Base-by-base conservation (phyloP, 805 yeast species). In the Yueomyces sinensis region DNA sequence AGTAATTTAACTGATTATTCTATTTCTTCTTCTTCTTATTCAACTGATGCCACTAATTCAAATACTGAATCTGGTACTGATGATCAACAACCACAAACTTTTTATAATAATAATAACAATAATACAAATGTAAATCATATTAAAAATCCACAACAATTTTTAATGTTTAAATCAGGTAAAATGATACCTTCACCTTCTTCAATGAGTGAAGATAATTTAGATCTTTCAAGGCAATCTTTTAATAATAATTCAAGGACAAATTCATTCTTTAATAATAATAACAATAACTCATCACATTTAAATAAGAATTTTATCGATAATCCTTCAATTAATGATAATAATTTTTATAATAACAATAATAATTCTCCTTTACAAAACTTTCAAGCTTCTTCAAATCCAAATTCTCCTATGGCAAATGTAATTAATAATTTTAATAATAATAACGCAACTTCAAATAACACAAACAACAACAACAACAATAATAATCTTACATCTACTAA, bases 131-230 rank as follows among this genome's bases (percentile, higher is more conserved):
- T 19, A 14, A 13, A 22, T 6, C 11, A 20, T 20, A 20, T 20
- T 7, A 13, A n/a, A 13, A 15, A 24, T 28, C 34, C 14, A n/a
- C 34, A 9, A 27, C 37, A 23, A 15, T 28, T 3, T 20, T 6
- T n/a, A 11, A 6, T 25, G 7, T 11, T 11, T 9, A 25, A 25
- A n/a, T 9, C 37, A 13, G 41, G 38, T 16, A 45, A 39, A 18
- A 49, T 49, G 23, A 62, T 76, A 29, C 60, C 71, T n/a, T 73
- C 80, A 0, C 80, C 81, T 24, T 68, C 74, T 29, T 72, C 79
- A 3, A 60, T 74, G 41, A 78, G 74, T 43, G 79, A 74, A 36
- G 74, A 73, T 15, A 65, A 69, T 4, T 68, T 76, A 0, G 78
- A 73, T 36, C 65, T 15, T 30, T 19, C 13, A 27, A 16, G 13